Percentiles rank a stretch among this genome's conserved stretches.
Conservation (phyloP, 495 filamentous ascomycete genomes). For the Lasiosphaeria hispida region DNA sequence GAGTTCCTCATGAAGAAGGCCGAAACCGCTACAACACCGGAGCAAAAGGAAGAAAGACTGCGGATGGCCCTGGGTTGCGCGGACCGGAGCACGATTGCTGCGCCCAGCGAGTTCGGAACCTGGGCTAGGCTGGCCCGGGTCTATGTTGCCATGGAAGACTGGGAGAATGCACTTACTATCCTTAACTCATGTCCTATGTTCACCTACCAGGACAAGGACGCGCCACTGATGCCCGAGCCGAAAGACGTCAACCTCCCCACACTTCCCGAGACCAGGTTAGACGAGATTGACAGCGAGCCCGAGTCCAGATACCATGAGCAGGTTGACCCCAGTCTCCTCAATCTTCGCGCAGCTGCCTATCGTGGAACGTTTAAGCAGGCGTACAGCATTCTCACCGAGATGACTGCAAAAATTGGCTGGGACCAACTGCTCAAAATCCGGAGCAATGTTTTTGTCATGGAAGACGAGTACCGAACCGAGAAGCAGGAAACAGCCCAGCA, state of each 20-base stretch:
- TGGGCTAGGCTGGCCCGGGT: constrained; percentile 94
- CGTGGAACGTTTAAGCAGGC: constrained; percentile 94
- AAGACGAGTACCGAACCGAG: constrained; percentile 94
- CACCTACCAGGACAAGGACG: constrained; percentile 97
- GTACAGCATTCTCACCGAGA: constrained; percentile 89
- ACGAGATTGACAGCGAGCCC: constrained; percentile 89
- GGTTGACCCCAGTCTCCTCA: constrained; percentile 82
- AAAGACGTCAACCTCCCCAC: constrained; percentile 81
- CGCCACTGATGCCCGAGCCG: constrained; percentile 89
- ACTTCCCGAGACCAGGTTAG: constrained; percentile 83
- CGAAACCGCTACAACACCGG: constrained; percentile 41
- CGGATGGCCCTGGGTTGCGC: constrained; percentile 87
- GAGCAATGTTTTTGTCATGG: constrained; percentile 98
- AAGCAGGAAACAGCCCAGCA: constrained; percentile 63
- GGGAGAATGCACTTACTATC: constrained; percentile 88
- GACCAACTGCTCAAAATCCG: constrained; percentile 89
- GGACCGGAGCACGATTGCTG: constrained; percentile 87
- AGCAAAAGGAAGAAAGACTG: constrained; percentile 57
- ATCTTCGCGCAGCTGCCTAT: constrained; percentile 81
- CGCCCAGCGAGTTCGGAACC: constrained; percentile 93
- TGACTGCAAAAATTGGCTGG: constrained; percentile 95
- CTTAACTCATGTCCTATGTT: constrained; percentile 99
- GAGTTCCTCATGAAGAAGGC: constrained; percentile 90
- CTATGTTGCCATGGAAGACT: constrained; percentile 87
- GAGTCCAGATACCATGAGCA: constrained; percentile 76